Evolutionary conservation across 768 basidiomycete species (phyloP), one percentile per base, ranked within the genome.

Genomic region (Mycena galericulata): DNA sequence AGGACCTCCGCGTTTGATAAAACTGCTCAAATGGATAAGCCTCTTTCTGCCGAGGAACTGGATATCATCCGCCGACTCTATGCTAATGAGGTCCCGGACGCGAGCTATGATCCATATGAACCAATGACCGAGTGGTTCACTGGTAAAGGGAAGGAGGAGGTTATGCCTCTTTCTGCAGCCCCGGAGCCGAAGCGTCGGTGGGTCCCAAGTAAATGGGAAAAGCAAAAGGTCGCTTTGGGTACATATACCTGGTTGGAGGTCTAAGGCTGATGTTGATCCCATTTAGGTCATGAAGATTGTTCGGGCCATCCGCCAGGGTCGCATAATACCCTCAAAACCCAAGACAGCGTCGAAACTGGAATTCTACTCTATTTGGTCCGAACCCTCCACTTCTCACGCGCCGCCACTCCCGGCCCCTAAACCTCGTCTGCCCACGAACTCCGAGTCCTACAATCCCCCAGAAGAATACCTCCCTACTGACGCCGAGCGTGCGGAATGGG

Each of bases 161-260:
- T 92, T 24, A 98, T 96, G 96, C 98, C 98, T 26, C 79, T 99
- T 17, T 94, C 92, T 14, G 89, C 90, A 32, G 93, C 93, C 29
- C 95, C 96, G 2, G 96, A 99, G 77, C 98, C 98, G 22, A 99
- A 99, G 81, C 88, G 95, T 60, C 88, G 98, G 51, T 99, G 97
- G 91, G 87, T 98, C 15, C 95, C 97, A 17, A 97, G 95, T 81
- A 99, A 97, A 84, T 99, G 98, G 98, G 98, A 99, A 82, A 98
- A 98, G 81, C 91, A 98, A 86, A 99, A 99, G 89, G 97, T 95
- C 74, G 60, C 77, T 65, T 43, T 5, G 45, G 53, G 55, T 4
- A 24, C 34, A n/a, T 18, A n/a, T n/a, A n/a, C n/a, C n/a, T n/a
- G n/a, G n/a, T 54, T 36, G 40, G 20, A 17, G 38, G 20, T 36